Base-by-base conservation (phyloP, 768 basidiomycete species). In the Leucocoprinus birnbaumii region DNA sequence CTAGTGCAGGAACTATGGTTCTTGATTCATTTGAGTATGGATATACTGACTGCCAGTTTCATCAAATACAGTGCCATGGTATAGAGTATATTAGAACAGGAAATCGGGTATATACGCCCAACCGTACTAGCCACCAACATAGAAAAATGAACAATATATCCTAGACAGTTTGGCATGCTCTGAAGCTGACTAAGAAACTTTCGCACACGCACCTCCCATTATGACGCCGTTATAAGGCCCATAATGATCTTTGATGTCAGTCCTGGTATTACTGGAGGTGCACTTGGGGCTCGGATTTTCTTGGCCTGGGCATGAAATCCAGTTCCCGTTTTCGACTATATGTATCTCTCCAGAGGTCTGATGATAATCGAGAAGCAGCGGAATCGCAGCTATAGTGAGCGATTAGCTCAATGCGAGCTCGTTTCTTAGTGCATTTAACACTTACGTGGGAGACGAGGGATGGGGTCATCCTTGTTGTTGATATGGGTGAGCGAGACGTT, bases 241-340 rank as follows among this genome's bases (percentile, higher is more conserved):
- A 53, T 67, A 63, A 58, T 83, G 83, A 54, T 83, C 61, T 16
- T 49, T 24, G 25, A 65, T 59, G 44, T 73, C 46, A 24, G 71
- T 70, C 0, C 71, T 65, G 1, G 80, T 78, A 51, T 73, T 73
- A 8, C 78, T 79, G 11, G 72, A 69, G 19, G 59, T 71, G 63
- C 81, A 83, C 57, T 74, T 61, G 0, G 42, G 56, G 58, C 75
- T 79, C 3, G 73, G 57, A 61, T 87, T 86, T 54, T 86, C 86
- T 52, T 55, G 47, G 76, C 84, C 82, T 10, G 84, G 76, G 58
- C 87, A 88, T 16, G 70, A 62, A 13, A 73, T 67, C 85, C 86
- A 88, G 48, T 71, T 67, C 0, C 70, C 72, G 26, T 68, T 70
- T 40, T 78, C 73, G 54, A 73, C 64, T 58, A 83, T 81, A 62